A percentile compares a stretch with the other conserved stretches of the same genome.
phyloP scores from a whole-genome alignment of 208 protist species.

The Polymyxa betae region DNA sequence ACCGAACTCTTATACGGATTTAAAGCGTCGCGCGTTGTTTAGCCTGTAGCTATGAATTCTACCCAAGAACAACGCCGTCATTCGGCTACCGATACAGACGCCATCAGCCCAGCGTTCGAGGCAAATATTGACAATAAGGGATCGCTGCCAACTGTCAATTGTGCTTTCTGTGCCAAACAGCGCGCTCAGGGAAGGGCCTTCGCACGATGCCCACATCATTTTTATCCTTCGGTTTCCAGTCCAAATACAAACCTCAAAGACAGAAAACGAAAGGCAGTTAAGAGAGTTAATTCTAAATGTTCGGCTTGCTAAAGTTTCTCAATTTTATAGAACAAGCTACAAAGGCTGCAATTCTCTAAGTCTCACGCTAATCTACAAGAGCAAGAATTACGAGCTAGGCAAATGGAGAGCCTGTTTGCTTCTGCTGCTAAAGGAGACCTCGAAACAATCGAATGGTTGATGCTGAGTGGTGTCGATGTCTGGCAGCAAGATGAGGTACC shows the following conservation, averaged over 20 bases:
- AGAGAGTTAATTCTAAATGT: neutral
- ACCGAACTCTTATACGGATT: too few relatives aligned
- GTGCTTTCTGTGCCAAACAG: conserved; percentile 33
- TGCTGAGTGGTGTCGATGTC: conserved; percentile 32
- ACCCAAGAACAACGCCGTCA: too few relatives aligned
- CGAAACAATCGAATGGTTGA: conserved; percentile 48
- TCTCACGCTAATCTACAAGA: neutral
- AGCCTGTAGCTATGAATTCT: too few relatives aligned
- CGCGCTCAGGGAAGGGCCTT: neutral
- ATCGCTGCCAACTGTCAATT: too few relatives aligned
- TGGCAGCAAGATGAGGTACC: neutral
- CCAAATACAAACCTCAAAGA: neutral
- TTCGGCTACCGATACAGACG: too few relatives aligned
- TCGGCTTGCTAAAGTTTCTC: neutral
- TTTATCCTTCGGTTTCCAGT: neutral
- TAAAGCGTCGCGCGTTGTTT: too few relatives aligned
- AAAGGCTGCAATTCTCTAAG: neutral
- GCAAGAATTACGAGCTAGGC: neutral
- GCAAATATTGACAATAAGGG: too few relatives aligned
- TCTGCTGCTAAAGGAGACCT: conserved; percentile 31
- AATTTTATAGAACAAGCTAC: neutral
- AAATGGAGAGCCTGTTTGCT: neutral
- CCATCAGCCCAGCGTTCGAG: too few relatives aligned
- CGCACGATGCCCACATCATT: conserved; percentile 12
- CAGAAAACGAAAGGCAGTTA: neutral